Evolutionary conservation across 2,329 filamentous ascomycete species (phyloP).

Genomic region (Lachnellula hyalina): DNA sequence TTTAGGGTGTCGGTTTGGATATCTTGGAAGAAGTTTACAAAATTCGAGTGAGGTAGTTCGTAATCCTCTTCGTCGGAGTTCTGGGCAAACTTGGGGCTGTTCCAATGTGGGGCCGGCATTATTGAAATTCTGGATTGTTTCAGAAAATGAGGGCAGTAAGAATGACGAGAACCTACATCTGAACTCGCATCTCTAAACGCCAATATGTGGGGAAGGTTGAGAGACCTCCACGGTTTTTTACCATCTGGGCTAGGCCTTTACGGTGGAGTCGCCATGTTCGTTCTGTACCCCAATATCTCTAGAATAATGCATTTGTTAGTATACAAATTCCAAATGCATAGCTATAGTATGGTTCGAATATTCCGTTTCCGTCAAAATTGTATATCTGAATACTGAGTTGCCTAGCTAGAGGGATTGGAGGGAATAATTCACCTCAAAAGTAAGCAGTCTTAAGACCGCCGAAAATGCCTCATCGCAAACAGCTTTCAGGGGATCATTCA

Average conservation of each 20-base stretch:
- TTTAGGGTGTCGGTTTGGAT: neutral
- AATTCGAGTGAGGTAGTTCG: neutral
- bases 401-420: neutral
- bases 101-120: slow-evolving; percentile 29
- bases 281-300: slow-evolving; percentile 33
- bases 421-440: slow-evolving; percentile 29
- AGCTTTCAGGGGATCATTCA: slow-evolving; percentile 27
- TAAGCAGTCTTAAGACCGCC: slow-evolving; percentile 31
- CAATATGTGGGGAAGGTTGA: slow-evolving; percentile 28
- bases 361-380: neutral
- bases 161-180: slow-evolving; percentile 23
- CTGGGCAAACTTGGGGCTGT: neutral
- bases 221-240: slow-evolving; percentile 32
- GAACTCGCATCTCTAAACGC: slow-evolving; percentile 23
- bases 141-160: neutral
- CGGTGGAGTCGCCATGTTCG: slow-evolving; percentile 32
- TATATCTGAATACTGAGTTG: neutral
- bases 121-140: slow-evolving; percentile 22
- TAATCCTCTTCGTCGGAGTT: neutral
- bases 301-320: neutral
- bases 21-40: slow-evolving; percentile 1
- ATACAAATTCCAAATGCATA: neutral
- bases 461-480: slow-evolving; percentile 34
- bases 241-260: slow-evolving; percentile 30
- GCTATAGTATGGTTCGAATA: neutral